A percentile compares a stretch with the other conserved stretches of the same genome.
These are phyloP conservation scores for Apophysomyces sp. DNA, from an alignment of 371 early-diverging fungal genomes.

Conservation along the genomic window DNA sequence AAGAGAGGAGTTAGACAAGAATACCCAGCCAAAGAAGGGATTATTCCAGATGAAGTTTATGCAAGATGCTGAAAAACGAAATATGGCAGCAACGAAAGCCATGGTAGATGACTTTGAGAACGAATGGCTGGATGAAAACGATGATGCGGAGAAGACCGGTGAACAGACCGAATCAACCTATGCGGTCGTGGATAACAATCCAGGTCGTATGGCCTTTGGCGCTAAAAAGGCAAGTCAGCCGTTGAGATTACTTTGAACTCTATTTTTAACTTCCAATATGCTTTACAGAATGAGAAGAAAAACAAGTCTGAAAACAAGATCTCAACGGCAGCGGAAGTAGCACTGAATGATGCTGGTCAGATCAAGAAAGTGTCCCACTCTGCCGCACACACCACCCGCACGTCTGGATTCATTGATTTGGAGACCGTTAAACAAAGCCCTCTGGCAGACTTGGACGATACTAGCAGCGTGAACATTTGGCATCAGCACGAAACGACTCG, in stretches of 20 bases:
- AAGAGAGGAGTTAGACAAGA: constrained; percentile 45
- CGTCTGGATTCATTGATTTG: constrained; percentile 52
- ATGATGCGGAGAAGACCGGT: constrained; percentile 35
- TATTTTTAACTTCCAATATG: not conserved
- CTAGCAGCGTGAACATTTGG: constrained; percentile 62
- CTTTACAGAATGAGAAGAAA: constrained; percentile 1
- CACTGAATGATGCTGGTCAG: constrained; percentile 60
- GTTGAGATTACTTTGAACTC: not conserved
- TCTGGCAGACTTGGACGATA: constrained; percentile 24
- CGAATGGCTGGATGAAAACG: constrained; percentile 44
- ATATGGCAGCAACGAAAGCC: constrained; percentile 49
- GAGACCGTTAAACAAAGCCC: constrained; percentile 28
- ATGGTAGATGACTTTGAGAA: constrained; percentile 49
- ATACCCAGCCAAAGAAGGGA: constrained; percentile 72
- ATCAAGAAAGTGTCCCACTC: constrained; percentile 59
- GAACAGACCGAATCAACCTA: constrained; percentile 19
- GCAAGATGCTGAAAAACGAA: constrained; percentile 74
- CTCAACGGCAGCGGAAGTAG: not conserved
- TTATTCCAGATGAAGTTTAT: constrained; percentile 96
- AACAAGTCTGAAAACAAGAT: constrained; percentile 1
- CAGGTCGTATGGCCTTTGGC: constrained; percentile 66
- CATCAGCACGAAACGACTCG: constrained; percentile 50
- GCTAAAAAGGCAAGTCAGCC: constrained; percentile 22
- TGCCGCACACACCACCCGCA: constrained; percentile 57
- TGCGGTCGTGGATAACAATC: constrained; percentile 48